Base-by-base conservation (phyloP, 2,329 filamentous ascomycete genomes). In the Macroventuria anomochaeta region DNA sequence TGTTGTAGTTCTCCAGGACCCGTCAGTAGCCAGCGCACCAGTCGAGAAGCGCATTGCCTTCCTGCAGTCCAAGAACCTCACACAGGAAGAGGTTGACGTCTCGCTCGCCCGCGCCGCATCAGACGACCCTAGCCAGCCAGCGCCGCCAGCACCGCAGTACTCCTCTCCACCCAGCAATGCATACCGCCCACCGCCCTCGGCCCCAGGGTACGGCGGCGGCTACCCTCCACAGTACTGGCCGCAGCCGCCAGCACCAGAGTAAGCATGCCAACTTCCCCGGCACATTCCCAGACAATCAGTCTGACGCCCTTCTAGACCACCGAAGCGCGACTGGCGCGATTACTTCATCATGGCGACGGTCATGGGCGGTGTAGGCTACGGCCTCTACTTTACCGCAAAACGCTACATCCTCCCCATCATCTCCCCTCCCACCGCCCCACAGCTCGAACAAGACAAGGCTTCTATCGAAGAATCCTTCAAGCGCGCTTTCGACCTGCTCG, bases 311-410 rank as follows among this genome's bases (percentile, higher is more conserved):
- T 1, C 41, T 7, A 76, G 73, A 48, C 69, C 86, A 2, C 92
- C 92, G 3, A 88, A 86, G 71, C 83, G 95, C 69, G 95, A 99
- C 77, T 99, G 95, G 95, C 85, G 96, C 57, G 95, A 99, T 73
- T 97, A 92, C 90, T 99, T 99, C 77, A 97, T 99, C 76, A 96
- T 97, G 91, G 95, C 95, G 7, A 99, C 95, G 0, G 90, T 97
- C 11, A 88, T 96, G 58, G 89, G 92, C 52, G 91, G 93, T 41
- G 88, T 97, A 17, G 84, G 91, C 32, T 97, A 97, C 69, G 93
- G 93, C 0, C 77, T 96, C 18, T 99, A 95, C 72, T 85, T 88
- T 61, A 83, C 97, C 13, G 90, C 92, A 56, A 64, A 96, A 86
- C 90, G 95, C 69, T 99, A 99, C 68, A 87, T 99, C 53, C 85